These are phyloP conservation scores for Scolecobasidium constrictum DNA, from an alignment of 2,329 filamentous ascomycete species.

Conservation along the genomic window DNA sequence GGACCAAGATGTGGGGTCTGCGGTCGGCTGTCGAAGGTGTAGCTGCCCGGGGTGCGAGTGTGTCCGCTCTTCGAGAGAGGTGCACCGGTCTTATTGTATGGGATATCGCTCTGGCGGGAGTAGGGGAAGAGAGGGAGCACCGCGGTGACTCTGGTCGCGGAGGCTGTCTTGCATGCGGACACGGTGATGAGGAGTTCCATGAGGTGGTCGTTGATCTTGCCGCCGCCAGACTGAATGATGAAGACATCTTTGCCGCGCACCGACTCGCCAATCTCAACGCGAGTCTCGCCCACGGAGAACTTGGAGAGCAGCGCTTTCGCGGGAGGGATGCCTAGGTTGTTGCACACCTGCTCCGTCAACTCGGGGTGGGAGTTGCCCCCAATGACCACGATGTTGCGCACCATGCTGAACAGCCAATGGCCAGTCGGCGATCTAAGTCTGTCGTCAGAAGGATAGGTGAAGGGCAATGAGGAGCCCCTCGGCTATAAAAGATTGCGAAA, in stretches of 20 bases:
- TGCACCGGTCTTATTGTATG: slow-evolving; percentile 91
- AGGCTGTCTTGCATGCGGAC: slow-evolving; percentile 93
- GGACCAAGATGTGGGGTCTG: slow-evolving; percentile 66
- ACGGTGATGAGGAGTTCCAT: slow-evolving; percentile 97
- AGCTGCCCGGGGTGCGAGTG: slow-evolving; percentile 39
- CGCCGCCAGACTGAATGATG: slow-evolving; percentile 89
- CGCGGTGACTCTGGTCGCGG: slow-evolving; percentile 83
- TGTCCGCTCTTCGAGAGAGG: slow-evolving; percentile 62
- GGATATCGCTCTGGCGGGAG: slow-evolving; percentile 88
- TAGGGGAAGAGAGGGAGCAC: slow-evolving; percentile 95
- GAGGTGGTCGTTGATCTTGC: slow-evolving; percentile 89
- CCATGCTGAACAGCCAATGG: slow-evolving; percentile 45
- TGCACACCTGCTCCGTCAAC: slow-evolving; percentile 78
- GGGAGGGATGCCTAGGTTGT: slow-evolving; percentile 74
- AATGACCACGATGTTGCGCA: slow-evolving; percentile 88
- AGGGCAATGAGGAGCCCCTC: neutral
- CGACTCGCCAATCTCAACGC: slow-evolving; percentile 91
- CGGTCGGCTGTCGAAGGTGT: slow-evolving; percentile 87
- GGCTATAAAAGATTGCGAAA: slow-evolving; percentile 1
- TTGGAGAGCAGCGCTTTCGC: slow-evolving; percentile 78
- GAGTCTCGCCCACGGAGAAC: slow-evolving; percentile 90
- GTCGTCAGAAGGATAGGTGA: neutral
- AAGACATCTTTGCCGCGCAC: slow-evolving; percentile 98
- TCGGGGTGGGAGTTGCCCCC: slow-evolving; percentile 87
- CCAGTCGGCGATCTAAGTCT: neutral